phyloP scores from a whole-genome alignment of 805 yeast species.

The Sugiyamaella floridensis region DNA sequence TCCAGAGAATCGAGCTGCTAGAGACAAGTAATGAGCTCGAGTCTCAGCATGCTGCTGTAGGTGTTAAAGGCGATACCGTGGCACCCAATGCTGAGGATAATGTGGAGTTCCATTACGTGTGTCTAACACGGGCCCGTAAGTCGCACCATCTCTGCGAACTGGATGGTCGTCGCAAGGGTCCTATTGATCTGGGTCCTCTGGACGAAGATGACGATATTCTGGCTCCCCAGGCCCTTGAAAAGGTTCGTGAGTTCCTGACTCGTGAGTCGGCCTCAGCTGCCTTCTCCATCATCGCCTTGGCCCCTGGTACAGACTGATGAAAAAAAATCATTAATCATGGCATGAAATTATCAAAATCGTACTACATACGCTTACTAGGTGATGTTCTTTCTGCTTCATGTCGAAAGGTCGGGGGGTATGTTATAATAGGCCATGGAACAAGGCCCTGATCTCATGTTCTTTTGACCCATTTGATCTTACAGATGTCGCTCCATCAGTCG shows the following conservation, averaged over 20 bases:
- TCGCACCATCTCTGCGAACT: conserved; percentile 66
- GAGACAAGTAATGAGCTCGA: conserved; percentile 38
- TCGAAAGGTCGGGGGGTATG: too few relatives aligned
- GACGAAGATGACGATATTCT: conserved; percentile 44
- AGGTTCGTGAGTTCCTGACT: conserved; percentile 62
- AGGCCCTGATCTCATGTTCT: too few relatives aligned
- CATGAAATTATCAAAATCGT: not conserved
- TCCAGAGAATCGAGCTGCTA: conserved; percentile 39
- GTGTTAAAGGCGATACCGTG: conserved; percentile 32
- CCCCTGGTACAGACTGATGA: conserved; percentile 18
- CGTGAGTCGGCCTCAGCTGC: conserved; percentile 34
- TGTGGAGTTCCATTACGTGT: conserved; percentile 67
- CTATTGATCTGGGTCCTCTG: conserved; percentile 50
- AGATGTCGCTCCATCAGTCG: not conserved
- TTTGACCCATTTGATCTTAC: too few relatives aligned
- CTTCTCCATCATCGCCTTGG: conserved; percentile 74
- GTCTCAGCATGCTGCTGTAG: conserved; percentile 33
- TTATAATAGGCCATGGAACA: too few relatives aligned
- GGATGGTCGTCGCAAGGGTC: conserved; percentile 82
- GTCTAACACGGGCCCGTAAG: conserved; percentile 50
- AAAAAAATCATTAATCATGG: not conserved
- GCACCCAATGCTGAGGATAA: conserved; percentile 38
- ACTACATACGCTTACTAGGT: too few relatives aligned
- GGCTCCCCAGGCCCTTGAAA: conserved; percentile 42
- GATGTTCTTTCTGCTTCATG: too few relatives aligned